These are phyloP conservation scores for Phytophthora fragariaefolia DNA, from an alignment of 352 stramenopile genomes.

Conservation along the genomic window DNA sequence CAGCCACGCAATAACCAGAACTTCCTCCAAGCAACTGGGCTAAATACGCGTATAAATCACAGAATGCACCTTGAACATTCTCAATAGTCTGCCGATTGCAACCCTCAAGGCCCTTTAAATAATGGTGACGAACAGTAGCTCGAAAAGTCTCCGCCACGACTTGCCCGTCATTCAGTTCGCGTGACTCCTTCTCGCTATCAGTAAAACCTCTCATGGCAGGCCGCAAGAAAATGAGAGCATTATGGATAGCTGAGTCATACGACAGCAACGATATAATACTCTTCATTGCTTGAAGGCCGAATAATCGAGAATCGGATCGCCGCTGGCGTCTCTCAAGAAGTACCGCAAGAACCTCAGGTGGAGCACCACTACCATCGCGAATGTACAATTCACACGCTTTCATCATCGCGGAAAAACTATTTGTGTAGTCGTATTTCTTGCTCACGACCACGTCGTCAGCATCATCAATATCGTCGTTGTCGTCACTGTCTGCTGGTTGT, in stretches of 20 bases:
- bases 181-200: constrained; percentile 84
- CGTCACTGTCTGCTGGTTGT: constrained; percentile 15
- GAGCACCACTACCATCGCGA: constrained; percentile 79
- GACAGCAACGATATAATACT: constrained; percentile 72
- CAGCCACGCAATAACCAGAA: constrained; percentile 36
- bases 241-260: constrained; percentile 81
- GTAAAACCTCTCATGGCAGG: constrained; percentile 87
- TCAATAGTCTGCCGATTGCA: constrained; percentile 71
- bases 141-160: constrained; percentile 85
- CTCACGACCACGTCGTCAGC: constrained; percentile 31
- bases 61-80: constrained; percentile 71
- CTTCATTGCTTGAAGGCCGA: constrained; percentile 86
- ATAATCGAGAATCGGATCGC: constrained; percentile 75
- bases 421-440: constrained; percentile 59
- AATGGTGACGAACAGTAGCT: constrained; percentile 86
- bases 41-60: constrained; percentile 77
- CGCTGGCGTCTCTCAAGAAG: constrained; percentile 79
- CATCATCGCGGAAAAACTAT: constrained; percentile 80
- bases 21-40: constrained; percentile 56
- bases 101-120: constrained; percentile 87
- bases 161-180: constrained; percentile 77
- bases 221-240: constrained; percentile 81
- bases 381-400: constrained; percentile 90
- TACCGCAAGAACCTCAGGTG: constrained; percentile 73
- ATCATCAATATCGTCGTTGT: constrained; percentile 15